These are phyloP conservation scores for Penicillium psychrofluorescens DNA, from an alignment of 495 filamentous ascomycete species.

Conservation along the genomic window DNA sequence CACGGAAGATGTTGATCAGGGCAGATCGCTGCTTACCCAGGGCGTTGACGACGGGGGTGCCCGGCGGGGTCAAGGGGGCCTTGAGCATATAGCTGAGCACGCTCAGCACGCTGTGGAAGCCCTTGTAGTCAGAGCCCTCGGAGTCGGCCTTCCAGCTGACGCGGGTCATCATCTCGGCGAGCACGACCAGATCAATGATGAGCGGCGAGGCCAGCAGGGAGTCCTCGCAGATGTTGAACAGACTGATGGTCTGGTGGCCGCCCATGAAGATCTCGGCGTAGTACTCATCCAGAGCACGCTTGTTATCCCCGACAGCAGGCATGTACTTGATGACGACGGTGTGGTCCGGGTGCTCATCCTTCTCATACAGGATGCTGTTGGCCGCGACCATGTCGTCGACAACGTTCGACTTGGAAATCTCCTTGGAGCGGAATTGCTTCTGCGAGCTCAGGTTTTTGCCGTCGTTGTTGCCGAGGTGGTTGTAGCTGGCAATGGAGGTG, in stretches of 20 bases:
- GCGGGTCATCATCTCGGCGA: conserved; percentile 97
- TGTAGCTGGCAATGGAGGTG: conserved; percentile 98
- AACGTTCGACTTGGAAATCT: conserved; percentile 98
- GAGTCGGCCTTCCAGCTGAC: conserved; percentile 76
- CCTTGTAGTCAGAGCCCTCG: conserved; percentile 66
- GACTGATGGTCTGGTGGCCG: conserved; percentile 94
- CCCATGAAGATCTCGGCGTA: conserved; percentile 99
- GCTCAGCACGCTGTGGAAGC: conserved; percentile 96
- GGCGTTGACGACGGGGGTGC: conserved; percentile 93
- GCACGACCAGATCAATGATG: conserved; percentile 90
- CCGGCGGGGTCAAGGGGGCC: conserved; percentile 91
- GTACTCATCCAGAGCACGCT: conserved; percentile 98
- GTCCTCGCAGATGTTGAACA: conserved; percentile 99
- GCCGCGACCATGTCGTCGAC: conserved; percentile 99
- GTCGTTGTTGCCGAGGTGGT: conserved; percentile 99
- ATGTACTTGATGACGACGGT: conserved; percentile 97
- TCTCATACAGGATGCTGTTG: conserved; percentile 81
- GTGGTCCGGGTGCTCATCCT: conserved; percentile 84
- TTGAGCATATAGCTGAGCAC: conserved; percentile 99
- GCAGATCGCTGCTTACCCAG: conserved; percentile 94
- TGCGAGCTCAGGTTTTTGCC: conserved; percentile 97
- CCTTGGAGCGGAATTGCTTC: conserved; percentile 98
- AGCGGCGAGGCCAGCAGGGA: conserved; percentile 94
- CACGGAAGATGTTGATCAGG: conserved; percentile 97
- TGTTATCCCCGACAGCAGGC: conserved; percentile 98